Conservation (phyloP, 768 basidiomycete species). For the Kwoniella mangroviensis region DNA sequence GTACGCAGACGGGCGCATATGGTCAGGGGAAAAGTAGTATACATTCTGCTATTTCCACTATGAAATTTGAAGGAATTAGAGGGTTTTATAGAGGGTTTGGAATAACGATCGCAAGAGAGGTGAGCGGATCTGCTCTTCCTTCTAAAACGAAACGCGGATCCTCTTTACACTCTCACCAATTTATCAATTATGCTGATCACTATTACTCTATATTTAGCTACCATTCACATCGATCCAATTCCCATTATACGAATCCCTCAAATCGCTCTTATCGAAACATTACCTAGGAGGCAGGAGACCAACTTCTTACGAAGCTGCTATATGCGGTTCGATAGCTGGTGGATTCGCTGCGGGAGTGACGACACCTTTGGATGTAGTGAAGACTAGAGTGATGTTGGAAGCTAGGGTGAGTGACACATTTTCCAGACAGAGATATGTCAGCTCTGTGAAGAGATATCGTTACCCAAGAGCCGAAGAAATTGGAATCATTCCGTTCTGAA, state of each 20-base stretch:
- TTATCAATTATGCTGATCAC: no score
- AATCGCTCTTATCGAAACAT: conserved; percentile 65
- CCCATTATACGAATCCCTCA: conserved; percentile 89
- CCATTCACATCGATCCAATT: conserved; percentile 97
- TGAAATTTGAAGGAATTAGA: conserved; percentile 66
- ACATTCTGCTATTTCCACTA: conserved; percentile 54
- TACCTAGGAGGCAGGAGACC: conserved; percentile 64
- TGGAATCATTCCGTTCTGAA: no score
- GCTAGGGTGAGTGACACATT: conserved; percentile 66
- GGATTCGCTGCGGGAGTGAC: conserved; percentile 86
- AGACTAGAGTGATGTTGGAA: conserved; percentile 96
- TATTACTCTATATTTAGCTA: conserved; percentile 64
- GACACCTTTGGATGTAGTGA: conserved; percentile 93
- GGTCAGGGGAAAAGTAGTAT: conserved; percentile 58
- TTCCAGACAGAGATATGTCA: no score
- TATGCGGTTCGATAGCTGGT: conserved; percentile 89
- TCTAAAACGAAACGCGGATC: neutral
- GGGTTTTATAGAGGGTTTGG: conserved; percentile 91
- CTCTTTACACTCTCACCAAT: no score
- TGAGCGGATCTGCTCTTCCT: conserved; percentile 44
- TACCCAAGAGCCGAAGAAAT: no score
- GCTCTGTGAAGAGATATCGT: no score
- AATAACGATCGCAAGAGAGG: conserved; percentile 75
- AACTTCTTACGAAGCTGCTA: conserved; percentile 63
- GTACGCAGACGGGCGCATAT: conserved; percentile 84